Evolutionary conservation across 345 rosid species (phyloP).

Genomic region (Aquilaria sinensis): DNA sequence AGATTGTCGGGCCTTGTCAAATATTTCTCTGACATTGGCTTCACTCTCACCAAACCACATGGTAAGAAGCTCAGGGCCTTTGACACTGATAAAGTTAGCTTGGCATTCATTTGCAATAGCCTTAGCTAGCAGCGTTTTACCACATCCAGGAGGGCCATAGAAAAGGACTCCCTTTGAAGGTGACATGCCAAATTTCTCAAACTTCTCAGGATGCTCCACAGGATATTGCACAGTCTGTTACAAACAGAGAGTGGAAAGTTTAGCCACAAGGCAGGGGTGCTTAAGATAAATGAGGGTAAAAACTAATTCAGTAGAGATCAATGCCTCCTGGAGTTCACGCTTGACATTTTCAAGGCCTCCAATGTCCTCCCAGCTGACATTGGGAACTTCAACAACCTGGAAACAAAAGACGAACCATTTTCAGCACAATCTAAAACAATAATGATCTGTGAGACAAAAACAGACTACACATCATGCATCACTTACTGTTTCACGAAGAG

Average conservation of each 20-base stretch:
- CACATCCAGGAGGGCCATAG: constrained; percentile 75
- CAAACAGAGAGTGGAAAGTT: background rate
- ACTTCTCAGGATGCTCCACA: constrained; percentile 81
- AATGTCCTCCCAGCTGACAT: constrained; percentile 64
- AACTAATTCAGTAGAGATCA: constrained; percentile 1
- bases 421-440: background rate
- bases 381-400: constrained; percentile 71
- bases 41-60: constrained; percentile 89
- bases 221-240: constrained; percentile 69
- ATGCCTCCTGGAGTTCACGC: constrained; percentile 72
- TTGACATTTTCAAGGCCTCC: constrained; percentile 73
- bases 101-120: constrained; percentile 71
- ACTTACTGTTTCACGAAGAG: constrained; percentile 65
- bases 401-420: constrained; percentile 6
- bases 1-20: constrained; percentile 65
- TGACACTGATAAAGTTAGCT: constrained; percentile 67
- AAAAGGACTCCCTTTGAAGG: constrained; percentile 75
- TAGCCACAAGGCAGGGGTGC: constrained; percentile 1
- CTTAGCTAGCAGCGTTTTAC: constrained; percentile 61
- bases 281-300: background rate
- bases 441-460: background rate
- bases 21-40: constrained; percentile 67
- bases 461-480: background rate
- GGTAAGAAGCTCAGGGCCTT: constrained; percentile 68
- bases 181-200: constrained; percentile 74